Evolutionary conservation across 805 yeast genomes (phyloP).

Genomic region (Isabelozyma rhagii): DNA sequence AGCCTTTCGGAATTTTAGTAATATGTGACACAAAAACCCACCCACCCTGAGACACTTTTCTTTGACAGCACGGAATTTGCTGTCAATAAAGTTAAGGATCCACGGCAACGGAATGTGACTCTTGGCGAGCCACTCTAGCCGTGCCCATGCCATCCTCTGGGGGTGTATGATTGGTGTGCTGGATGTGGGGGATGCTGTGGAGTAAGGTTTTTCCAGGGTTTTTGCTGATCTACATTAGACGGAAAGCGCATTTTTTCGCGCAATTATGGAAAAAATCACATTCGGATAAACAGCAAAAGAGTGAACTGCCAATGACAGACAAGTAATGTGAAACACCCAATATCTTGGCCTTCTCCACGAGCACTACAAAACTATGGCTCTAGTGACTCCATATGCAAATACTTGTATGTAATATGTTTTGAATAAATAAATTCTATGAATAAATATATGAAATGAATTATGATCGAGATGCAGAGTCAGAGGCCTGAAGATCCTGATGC

Average conservation of each 20-base stretch:
- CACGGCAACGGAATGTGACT: neutral
- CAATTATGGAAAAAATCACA: neutral
- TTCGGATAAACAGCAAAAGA: neutral
- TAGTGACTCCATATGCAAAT: too few species aligned
- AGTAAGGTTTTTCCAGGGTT: neutral
- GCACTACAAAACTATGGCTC: too few species aligned
- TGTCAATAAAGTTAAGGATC: neutral
- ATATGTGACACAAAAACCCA: neutral
- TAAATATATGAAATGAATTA: neutral
- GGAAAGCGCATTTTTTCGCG: neutral
- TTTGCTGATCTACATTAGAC: neutral
- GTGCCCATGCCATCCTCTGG: too few species aligned
- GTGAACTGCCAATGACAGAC: too few species aligned
- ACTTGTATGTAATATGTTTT: too few species aligned
- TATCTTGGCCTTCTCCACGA: too few species aligned
- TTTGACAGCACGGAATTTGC: neutral
- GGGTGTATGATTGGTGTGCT: too few species aligned
- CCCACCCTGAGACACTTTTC: too few species aligned
- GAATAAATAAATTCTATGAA: too few species aligned
- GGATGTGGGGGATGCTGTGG: neutral
- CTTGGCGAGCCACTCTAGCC: neutral
- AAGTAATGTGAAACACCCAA: too few species aligned
- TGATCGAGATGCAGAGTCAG: neutral
- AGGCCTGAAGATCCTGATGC: too few species aligned
- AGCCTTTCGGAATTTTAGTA: neutral